Evolutionary conservation across 805 yeast genomes (phyloP), one percentile per base, ranked within the genome.

Genomic region (Ogataea pignaliae): DNA sequence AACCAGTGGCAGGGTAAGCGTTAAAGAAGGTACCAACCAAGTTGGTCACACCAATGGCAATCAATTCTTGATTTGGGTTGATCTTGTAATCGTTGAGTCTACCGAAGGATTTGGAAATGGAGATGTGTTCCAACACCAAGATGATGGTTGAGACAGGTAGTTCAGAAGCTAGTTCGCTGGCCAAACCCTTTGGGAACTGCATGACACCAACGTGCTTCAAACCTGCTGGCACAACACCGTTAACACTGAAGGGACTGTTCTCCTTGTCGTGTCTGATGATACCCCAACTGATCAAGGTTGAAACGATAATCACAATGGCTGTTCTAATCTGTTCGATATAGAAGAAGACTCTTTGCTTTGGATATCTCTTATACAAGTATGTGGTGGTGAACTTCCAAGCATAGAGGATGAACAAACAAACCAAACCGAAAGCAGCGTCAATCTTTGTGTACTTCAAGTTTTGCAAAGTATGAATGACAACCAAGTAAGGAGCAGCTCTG

Each of bases 1-100:
- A 90, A 37, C 97, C 97, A 4, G 97, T 90, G 8, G 96, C 89
- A 9, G 97, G 97, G 64, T 90, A 90, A 8, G 97, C 96, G 58
- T 79, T 76, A 77, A 90, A 90, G 61, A 89, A 88, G 16, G 96
- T 88, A 54, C 97, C 97, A 54, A 90, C 73, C 63, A 90, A 73
- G 67, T 90, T 90, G 42, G 93, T 84, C 37, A 85, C 86, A 58
- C 97, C 97, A 65, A 90, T 90, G 35, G 97, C 97, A 59, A 90
- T 77, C 43, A 90, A 76, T 65, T 90, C 97, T 72, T 90, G 97
- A 67, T 90, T 91, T 39, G 97, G 96, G 47, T 83, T 78, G 56
- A 90, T 83, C 56, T 87, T 88, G 68, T 90, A 90, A 62, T 88
- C 96, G 61, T 90, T 89, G 53, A 89, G 70, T 66, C 97, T 78